Evolutionary conservation across 1,284 basidiomycete species (phyloP).

Genomic region (Phellinidium pouzarii): DNA sequence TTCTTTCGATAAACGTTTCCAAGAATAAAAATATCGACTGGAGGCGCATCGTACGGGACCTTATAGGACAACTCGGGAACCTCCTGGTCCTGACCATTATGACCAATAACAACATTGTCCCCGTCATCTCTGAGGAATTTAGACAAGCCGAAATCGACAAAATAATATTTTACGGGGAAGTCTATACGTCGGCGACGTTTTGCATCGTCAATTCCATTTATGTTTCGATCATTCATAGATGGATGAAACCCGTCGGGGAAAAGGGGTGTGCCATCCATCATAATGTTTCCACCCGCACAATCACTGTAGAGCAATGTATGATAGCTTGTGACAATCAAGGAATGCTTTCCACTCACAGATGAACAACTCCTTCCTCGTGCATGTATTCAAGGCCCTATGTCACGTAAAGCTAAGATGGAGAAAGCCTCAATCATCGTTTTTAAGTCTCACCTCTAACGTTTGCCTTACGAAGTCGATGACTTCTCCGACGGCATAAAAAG

Average conservation of each 20-base stretch:
- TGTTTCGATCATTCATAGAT: slow-evolving; percentile 18
- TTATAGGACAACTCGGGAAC: neutral
- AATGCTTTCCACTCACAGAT: slow-evolving; percentile 27
- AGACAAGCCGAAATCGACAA: slow-evolving; percentile 35
- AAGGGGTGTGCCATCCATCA: slow-evolving; percentile 31
- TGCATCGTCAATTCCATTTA: slow-evolving; percentile 17
- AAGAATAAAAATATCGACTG: slow-evolving; percentile 8
- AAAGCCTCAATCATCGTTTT: neutral
- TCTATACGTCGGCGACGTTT: slow-evolving; percentile 22
- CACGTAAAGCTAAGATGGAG: too few species aligned
- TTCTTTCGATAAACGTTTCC: slow-evolving; percentile 1
- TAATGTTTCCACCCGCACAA: slow-evolving; percentile 31
- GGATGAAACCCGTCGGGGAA: slow-evolving; percentile 29
- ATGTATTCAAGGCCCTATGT: slow-evolving; percentile 35
- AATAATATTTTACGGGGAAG: slow-evolving; percentile 28
- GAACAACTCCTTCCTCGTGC: slow-evolving; percentile 33
- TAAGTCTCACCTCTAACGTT: slow-evolving; percentile 29
- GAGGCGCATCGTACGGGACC: slow-evolving; percentile 5
- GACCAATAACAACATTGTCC: neutral
- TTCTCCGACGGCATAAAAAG: slow-evolving; percentile 29
- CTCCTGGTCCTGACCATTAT: neutral
- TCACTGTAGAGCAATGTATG: too few species aligned
- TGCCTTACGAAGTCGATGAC: slow-evolving; percentile 30
- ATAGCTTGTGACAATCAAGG: slow-evolving; percentile 11
- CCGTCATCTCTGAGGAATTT: neutral